Evolutionary conservation across 371 early-diverging fungal genomes (phyloP).

Genomic region (Blakeslea trispora): DNA sequence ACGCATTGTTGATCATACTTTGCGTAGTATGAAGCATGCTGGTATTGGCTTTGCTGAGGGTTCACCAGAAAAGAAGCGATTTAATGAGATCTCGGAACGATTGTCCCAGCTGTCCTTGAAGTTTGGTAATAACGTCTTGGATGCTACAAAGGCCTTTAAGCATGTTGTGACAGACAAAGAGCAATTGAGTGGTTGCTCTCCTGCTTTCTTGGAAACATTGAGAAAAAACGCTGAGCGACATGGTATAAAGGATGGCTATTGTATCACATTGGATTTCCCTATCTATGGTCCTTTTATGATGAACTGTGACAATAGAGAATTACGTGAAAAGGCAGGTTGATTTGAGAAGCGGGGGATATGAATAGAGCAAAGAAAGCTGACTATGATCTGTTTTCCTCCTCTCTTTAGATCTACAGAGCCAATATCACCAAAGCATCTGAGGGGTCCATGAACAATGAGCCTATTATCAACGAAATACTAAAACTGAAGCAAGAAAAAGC

Average conservation of each 20-base stretch:
- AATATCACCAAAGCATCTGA: constrained; percentile 60
- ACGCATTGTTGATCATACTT: constrained; percentile 57
- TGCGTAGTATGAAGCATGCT: constrained; percentile 61
- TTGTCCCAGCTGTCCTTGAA: constrained; percentile 56
- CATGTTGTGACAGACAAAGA: constrained; percentile 46
- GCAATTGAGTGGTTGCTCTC: constrained; percentile 57
- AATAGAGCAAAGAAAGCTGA: no score
- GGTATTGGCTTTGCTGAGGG: constrained; percentile 63
- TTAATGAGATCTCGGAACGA: constrained; percentile 60
- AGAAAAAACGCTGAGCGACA: constrained; percentile 51
- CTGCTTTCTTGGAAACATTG: constrained; percentile 49
- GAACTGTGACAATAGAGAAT: constrained; percentile 60
- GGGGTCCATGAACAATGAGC: constrained; percentile 58
- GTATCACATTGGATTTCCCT: constrained; percentile 64
- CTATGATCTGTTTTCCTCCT: no score
- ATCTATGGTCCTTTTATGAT: constrained; percentile 67
- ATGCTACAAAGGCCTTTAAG: constrained; percentile 64
- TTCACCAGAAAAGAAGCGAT: constrained; percentile 53
- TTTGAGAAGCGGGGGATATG: no score
- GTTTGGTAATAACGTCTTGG: constrained; percentile 64
- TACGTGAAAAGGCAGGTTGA: constrained; percentile 57
- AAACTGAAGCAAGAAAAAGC: constrained; percentile 54
- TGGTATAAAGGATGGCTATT: constrained; percentile 54
- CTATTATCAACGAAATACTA: constrained; percentile 65
- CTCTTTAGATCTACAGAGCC: constrained; percentile 60